Evolutionary conservation across 441 rosid species (phyloP), one percentile per base, ranked within the genome.

Genomic region (Metrosideros polymorpha): DNA sequence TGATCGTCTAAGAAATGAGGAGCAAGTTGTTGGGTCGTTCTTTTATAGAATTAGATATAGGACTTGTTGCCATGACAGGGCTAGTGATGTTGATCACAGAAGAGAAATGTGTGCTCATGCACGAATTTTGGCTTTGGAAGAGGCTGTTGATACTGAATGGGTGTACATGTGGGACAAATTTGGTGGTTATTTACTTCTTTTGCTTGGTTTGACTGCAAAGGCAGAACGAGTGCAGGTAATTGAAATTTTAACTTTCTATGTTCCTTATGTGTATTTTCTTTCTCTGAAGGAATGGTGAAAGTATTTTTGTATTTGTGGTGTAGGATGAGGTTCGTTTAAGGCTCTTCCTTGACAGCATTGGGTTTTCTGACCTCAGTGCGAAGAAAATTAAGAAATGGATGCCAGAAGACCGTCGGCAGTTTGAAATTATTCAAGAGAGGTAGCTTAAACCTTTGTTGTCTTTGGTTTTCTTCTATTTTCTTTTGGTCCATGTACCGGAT

Each of bases 51-150:
- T 97, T 92, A 94, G 94, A 91, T 92, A 90, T 88, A 88, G 90
- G 57, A 92, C 89, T 90, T 97, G 93, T 88, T 92, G 89, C 89
- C 94, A 87, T 92, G 97, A 91, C 82, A 91, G 92, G 85, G 87
- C 92, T 83, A 90, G 91, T 90, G 95, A 94, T 90, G 91, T 95
- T 12, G 98, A 95, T 91, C 91, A 94, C 89, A 92, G 98, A 92
- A 96, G 99, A 89, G 99, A 97, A 92, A 97, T 95, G 99, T 98
- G 99, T 87, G 99, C 97, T 25, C 99, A 98, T 92, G 99, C 99
- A 83, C 94, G 99, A 39, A 97, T 98, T 90, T 92, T 98, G 92
- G 96, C 99, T 89, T 93, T 98, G 89, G 99, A 98, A 92, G 99
- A 98, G 94, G 99, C 99, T 87, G 95, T 98, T 90, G 99, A 98